Percentiles rank a stretch among this genome's conserved stretches.
Conservation (phyloP, 192 early-diverging fungal species). For the Backusella parvicylindrica region DNA sequence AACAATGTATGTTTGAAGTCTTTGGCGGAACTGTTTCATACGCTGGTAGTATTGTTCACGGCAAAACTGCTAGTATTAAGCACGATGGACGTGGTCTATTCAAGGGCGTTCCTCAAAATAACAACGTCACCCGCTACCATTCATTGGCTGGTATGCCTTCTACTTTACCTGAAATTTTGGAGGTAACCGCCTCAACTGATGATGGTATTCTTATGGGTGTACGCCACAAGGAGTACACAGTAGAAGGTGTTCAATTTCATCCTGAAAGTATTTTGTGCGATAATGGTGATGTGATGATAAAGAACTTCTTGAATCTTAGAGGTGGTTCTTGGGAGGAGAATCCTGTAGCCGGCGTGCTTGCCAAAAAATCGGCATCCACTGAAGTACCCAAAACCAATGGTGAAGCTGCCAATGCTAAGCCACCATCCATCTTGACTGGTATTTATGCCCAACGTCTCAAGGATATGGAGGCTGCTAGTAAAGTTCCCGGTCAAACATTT, state of each 20-base stretch:
- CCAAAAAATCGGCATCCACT: slow-evolving; percentile 14
- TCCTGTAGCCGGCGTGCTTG: slow-evolving; percentile 38
- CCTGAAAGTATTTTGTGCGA: slow-evolving; percentile 97
- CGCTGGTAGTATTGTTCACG: slow-evolving; percentile 97
- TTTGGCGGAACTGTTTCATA: slow-evolving; percentile 91
- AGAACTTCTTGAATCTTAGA: slow-evolving; percentile 84
- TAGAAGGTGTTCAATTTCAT: slow-evolving; percentile 98
- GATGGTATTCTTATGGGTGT: slow-evolving; percentile 93
- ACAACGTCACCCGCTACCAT: slow-evolving; percentile 94
- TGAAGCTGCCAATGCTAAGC: slow-evolving; percentile 39
- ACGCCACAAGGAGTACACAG: slow-evolving; percentile 80
- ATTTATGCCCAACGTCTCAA: slow-evolving; percentile 78
- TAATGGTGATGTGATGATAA: slow-evolving; percentile 81
- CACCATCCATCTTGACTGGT: slow-evolving; percentile 68
- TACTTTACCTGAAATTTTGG: slow-evolving; percentile 79
- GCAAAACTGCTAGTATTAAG: slow-evolving; percentile 87
- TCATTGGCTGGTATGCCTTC: slow-evolving; percentile 85
- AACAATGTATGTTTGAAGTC: slow-evolving; percentile 96
- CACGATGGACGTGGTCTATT: slow-evolving; percentile 93
- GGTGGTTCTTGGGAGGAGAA: slow-evolving; percentile 87
- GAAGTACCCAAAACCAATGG: not conserved
- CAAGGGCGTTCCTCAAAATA: slow-evolving; percentile 76
- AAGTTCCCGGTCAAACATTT: slow-evolving; percentile 68
- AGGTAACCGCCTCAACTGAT: slow-evolving; percentile 83
- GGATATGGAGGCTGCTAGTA: slow-evolving; percentile 73